Base-by-base conservation (phyloP, 345 rosid species). In the Eucalyptus cloeziana region DNA sequence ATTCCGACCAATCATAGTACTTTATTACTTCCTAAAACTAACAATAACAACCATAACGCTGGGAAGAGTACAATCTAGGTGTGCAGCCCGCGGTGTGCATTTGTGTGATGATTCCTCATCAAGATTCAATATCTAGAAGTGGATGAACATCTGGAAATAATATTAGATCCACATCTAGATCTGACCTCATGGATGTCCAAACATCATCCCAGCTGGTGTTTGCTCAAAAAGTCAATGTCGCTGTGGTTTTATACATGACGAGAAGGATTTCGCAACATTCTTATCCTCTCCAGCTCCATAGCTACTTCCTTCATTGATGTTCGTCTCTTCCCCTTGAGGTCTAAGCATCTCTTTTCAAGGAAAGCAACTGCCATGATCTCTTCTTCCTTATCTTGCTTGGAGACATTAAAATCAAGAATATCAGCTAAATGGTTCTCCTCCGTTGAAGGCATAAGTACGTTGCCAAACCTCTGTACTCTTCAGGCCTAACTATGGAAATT, bases 281-380 rank as follows among this genome's bases (percentile, higher is more conserved):
- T 89, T 67, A 87, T 60, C 30, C 88, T 56, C 86, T 85, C 88
- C 49, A 91, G 76, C 14, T 44, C 88, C 81, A 49, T 49, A 7
- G 62, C 22, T 6, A 67, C 92, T 87, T 89, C 92, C 86, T 58
- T 89, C 91, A 89, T 89, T 2, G 91, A 21, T 19, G 91, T 86
- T 49, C 91, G 62, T 47, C 25, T 89, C 44, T 87, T 86, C 10
- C 91, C 89, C 22, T 60, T 86, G 30, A 67, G 27, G 30, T 85
- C 60, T 81, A 91, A 76, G 89, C 91, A 89, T 50, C 90, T n/a
- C 45, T 67, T 85, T 10, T 88, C 89, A 16, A 91, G 88, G 49
- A 71, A 31, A 4, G 88, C 91, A 30, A 89, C 88, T 31, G 37
- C 52, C 16, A 44, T 24, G 13, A 60, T 88, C 87, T 87, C 87